phyloP scores from a whole-genome alignment of 352 stramenopile genomes.

The Globisporangium okanoganense region DNA sequence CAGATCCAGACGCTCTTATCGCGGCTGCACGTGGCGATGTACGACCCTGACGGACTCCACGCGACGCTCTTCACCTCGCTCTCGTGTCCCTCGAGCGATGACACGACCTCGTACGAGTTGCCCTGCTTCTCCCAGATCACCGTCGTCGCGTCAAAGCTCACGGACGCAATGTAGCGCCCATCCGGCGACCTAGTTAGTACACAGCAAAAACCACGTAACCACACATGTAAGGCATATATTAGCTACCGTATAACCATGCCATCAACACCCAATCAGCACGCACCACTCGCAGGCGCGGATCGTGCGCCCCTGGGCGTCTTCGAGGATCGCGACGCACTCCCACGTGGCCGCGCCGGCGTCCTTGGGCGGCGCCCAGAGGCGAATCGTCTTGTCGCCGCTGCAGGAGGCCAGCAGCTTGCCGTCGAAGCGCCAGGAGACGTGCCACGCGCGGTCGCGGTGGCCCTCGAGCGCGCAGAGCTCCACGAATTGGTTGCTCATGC shows the following conservation, averaged over 20 bases:
- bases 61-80: conserved; percentile 97
- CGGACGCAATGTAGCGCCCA: conserved; percentile 87
- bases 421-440: conserved; percentile 87
- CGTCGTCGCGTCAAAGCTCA: conserved; percentile 96
- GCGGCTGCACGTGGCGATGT: conserved; percentile 96
- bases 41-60: conserved; percentile 92
- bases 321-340: conserved; percentile 90
- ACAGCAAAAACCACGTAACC: neutral
- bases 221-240: neutral
- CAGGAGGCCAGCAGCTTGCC: conserved; percentile 87
- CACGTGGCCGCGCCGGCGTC: conserved; percentile 44
- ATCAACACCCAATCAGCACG: neutral
- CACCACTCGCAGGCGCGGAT: conserved; percentile 95
- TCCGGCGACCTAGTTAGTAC: conserved; percentile 53
- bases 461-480: conserved; percentile 66
- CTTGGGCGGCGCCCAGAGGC: conserved; percentile 61
- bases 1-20: conserved; percentile 99
- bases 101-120: conserved; percentile 91
- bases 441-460: conserved; percentile 89
- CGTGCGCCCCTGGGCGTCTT: conserved; percentile 93
- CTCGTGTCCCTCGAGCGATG: conserved; percentile 97
- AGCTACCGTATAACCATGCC: neutral
- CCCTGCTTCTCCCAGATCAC: conserved; percentile 92
- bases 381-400: conserved; percentile 87
- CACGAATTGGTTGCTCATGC: conserved; percentile 24